Percentiles rank a stretch among this genome's conserved stretches.
These are phyloP conservation scores for Linderina pennispora DNA, from an alignment of 192 early-diverging fungal species.

Conservation along the genomic window DNA sequence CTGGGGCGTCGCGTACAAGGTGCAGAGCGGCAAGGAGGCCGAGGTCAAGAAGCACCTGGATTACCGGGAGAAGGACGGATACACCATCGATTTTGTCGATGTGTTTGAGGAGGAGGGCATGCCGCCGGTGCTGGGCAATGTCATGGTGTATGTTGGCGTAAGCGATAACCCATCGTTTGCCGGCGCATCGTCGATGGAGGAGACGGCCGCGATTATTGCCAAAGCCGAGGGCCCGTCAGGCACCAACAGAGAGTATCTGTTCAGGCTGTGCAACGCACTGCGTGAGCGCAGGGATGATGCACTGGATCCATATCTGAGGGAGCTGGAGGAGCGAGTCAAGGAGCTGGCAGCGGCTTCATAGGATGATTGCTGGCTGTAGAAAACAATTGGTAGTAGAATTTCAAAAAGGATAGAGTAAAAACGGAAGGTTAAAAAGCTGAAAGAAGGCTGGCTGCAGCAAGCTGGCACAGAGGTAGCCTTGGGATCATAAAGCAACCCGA, in stretches of 20 bases:
- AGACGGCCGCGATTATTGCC: slow-evolving; percentile 62
- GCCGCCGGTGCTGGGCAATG: slow-evolving; percentile 48
- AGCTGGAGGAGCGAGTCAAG: slow-evolving; percentile 37
- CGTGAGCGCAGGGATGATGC: slow-evolving; percentile 46
- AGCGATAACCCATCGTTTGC: slow-evolving; percentile 73
- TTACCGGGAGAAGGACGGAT: slow-evolving; percentile 89
- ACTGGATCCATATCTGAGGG: slow-evolving; percentile 54
- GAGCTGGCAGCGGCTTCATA: no score
- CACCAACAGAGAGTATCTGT: slow-evolving; percentile 63
- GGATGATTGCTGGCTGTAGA: no score
- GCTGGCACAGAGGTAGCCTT: background rate
- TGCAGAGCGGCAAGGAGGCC: slow-evolving; percentile 56
- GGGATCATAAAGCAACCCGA: no score
- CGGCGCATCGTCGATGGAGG: slow-evolving; percentile 55
- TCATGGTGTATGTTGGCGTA: slow-evolving; percentile 75
- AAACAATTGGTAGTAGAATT: no score
- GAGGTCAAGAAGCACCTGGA: slow-evolving; percentile 71
- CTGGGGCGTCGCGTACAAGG: slow-evolving; percentile 82
- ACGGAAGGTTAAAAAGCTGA: no score
- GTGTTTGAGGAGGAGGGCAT: slow-evolving; percentile 46
- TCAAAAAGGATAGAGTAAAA: no score
- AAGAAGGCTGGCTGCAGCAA: background rate
- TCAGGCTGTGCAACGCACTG: slow-evolving; percentile 58
- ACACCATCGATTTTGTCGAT: slow-evolving; percentile 56
- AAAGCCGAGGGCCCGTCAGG: slow-evolving; percentile 60